Conservation (phyloP, 371 early-diverging fungal genomes). For the Blastocladiella emersonii region DNA sequence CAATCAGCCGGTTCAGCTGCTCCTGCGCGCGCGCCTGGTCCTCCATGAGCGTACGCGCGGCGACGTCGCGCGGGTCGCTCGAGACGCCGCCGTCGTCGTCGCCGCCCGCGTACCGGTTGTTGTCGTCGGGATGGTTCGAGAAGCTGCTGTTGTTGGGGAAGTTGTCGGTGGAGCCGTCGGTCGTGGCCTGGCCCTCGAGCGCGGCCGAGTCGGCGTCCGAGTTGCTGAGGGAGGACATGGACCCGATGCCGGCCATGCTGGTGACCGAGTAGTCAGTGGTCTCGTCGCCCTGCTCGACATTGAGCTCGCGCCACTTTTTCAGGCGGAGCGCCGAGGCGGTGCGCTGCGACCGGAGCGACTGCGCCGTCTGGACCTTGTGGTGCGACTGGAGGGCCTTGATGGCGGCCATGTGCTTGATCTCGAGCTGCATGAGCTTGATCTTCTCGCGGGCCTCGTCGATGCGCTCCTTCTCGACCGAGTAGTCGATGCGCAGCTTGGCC, state of each 20-base stretch:
- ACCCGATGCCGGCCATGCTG: too few species aligned
- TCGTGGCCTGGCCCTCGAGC: too few species aligned
- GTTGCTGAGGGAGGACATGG: too few species aligned
- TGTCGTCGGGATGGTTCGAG: too few species aligned
- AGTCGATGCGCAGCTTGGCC: neutral
- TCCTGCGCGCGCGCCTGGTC: neutral
- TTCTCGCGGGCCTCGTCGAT: neutral
- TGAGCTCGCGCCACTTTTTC: constrained; percentile 2
- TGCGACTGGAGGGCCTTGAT: neutral
- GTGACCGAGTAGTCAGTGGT: too few species aligned
- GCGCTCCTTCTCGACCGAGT: neutral
- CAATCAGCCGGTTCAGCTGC: neutral
- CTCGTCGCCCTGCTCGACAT: too few species aligned
- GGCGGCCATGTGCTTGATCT: neutral
- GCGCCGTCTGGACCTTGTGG: neutral
- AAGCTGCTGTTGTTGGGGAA: too few species aligned
- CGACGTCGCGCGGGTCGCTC: neutral
- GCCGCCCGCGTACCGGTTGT: too few species aligned
- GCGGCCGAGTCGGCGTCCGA: neutral
- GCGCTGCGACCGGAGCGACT: neutral
- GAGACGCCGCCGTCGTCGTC: too few species aligned
- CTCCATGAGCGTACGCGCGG: neutral
- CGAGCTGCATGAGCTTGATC: neutral
- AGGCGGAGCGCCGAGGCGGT: neutral
- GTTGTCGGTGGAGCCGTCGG: too few species aligned